phyloP scores from a whole-genome alignment of 176 grass and related monocot genomes.

The Oryza glaberrima region DNA sequence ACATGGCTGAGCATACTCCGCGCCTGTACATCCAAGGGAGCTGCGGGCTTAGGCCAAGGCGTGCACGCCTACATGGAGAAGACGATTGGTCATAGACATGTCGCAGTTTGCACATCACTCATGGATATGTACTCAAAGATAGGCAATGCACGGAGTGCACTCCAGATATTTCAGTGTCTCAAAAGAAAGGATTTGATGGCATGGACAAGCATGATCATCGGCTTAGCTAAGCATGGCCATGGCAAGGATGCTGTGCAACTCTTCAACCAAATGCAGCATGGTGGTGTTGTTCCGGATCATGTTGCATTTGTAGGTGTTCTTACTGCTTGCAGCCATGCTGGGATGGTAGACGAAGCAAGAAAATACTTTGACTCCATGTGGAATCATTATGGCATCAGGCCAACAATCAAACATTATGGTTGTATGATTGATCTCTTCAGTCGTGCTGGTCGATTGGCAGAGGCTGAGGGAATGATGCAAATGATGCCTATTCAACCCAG shows the following conservation, averaged over 20 bases:
- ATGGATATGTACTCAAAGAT: constrained; percentile 51
- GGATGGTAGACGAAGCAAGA: constrained; percentile 40
- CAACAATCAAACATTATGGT: constrained; percentile 45
- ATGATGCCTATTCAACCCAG: constrained; percentile 31
- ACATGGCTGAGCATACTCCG: constrained; percentile 49
- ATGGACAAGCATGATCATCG: constrained; percentile 53
- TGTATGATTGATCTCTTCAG: constrained; percentile 46
- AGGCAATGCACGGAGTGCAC: constrained; percentile 32
- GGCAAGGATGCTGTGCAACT: constrained; percentile 41
- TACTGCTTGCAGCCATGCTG: constrained; percentile 50
- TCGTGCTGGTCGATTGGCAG: constrained; percentile 38
- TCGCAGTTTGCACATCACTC: constrained; percentile 44
- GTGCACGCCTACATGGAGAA: constrained; percentile 50
- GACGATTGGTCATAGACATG: constrained; percentile 38
- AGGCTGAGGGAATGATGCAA: constrained; percentile 41
- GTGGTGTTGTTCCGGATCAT: constrained; percentile 36
- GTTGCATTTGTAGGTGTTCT: constrained; percentile 50
- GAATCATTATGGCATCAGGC: constrained; percentile 36
- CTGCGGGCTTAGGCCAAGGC: constrained; percentile 17
- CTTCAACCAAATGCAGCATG: constrained; percentile 47
- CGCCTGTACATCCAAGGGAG: constrained; percentile 28
- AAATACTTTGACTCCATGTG: constrained; percentile 43
- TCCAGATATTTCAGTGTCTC: constrained; percentile 37
- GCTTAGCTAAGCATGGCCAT: constrained; percentile 44
- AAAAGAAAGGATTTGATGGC: constrained; percentile 42